Evolutionary conservation across 139 green algal genomes (phyloP).

Genomic region (Volvox reticuliferus): DNA sequence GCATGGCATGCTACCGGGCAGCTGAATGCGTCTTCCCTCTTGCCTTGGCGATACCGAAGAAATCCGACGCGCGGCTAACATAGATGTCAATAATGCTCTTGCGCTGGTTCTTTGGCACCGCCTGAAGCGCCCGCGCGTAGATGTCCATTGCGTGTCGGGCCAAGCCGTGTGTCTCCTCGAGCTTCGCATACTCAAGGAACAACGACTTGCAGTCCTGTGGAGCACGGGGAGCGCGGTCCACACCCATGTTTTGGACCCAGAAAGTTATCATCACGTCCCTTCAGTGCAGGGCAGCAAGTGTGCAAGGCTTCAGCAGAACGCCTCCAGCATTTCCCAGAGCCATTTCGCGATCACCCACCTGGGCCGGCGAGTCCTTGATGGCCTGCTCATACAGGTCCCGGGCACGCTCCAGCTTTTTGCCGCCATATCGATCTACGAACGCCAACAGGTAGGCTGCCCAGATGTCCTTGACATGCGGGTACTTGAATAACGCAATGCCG

Average conservation of each 20-base stretch:
- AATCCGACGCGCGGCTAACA: constrained; percentile 88
- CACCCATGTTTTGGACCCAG: too few species aligned
- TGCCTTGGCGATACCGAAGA: constrained; percentile 96
- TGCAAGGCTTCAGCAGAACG: too few species aligned
- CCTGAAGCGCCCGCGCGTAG: constrained; percentile 78
- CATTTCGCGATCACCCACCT: not conserved
- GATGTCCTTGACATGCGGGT: constrained; percentile 95
- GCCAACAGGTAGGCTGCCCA: constrained; percentile 94
- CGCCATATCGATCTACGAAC: constrained; percentile 91
- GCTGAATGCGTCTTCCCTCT: not conserved
- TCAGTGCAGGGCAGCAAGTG: too few species aligned
- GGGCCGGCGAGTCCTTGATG: constrained; percentile 59
- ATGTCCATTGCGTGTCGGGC: constrained; percentile 92
- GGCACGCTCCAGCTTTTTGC: constrained; percentile 95
- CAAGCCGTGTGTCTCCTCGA: constrained; percentile 96
- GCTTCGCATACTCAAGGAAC: constrained; percentile 82
- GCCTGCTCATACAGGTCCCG: constrained; percentile 97
- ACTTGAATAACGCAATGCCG: constrained; percentile 95
- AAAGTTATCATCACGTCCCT: too few species aligned
- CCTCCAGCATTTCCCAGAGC: too few species aligned
- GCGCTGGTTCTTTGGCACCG: constrained; percentile 83
- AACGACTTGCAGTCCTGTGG: constrained; percentile 79
- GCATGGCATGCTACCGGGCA: too few species aligned
- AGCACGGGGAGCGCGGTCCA: too few species aligned
- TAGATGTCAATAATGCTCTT: constrained; percentile 91